phyloP scores from a whole-genome alignment of 2,329 filamentous ascomycete species.

The Alternaria sp. region DNA sequence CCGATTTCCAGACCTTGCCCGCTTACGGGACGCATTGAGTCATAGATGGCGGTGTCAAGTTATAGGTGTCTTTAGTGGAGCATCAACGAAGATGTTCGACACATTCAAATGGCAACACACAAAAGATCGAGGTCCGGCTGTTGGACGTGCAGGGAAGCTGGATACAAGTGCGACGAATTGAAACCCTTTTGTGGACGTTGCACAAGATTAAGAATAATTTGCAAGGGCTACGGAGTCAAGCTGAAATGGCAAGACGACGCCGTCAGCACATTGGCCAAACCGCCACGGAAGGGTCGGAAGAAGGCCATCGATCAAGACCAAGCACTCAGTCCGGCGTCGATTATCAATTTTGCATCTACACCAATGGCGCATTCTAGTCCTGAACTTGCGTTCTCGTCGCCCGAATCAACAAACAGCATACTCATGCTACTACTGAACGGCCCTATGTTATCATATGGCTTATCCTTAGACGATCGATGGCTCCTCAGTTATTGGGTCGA shows the following conservation, averaged over 20 bases:
- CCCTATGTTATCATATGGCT: slow-evolving; percentile 18
- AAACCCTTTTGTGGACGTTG: slow-evolving; percentile 43
- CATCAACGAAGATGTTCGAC: slow-evolving; percentile 15
- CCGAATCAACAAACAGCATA: slow-evolving; percentile 18
- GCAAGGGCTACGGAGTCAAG: slow-evolving; percentile 44
- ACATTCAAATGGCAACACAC: slow-evolving; percentile 30
- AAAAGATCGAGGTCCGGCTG: slow-evolving; percentile 44
- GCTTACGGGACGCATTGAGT: background rate
- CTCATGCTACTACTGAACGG: slow-evolving; percentile 17
- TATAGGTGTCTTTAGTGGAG: background rate
- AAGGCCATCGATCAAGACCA: slow-evolving; percentile 14
- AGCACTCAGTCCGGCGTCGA: slow-evolving; percentile 26
- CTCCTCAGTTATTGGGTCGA: slow-evolving; percentile 43
- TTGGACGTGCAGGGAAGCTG: slow-evolving; percentile 46
- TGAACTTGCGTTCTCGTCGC: slow-evolving; percentile 14
- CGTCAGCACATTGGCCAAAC: slow-evolving; percentile 22
- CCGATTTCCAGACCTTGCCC: background rate
- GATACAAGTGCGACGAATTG: slow-evolving; percentile 47
- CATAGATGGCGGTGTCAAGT: background rate
- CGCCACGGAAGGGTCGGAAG: slow-evolving; percentile 28
- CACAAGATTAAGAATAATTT: slow-evolving; percentile 39
- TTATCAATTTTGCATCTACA: slow-evolving; percentile 26
- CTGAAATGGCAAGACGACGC: slow-evolving; percentile 41
- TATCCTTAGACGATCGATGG: slow-evolving; percentile 33
- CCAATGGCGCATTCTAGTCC: slow-evolving; percentile 14